Evolutionary conservation across 768 basidiomycete genomes (phyloP).

Genomic region (Leucosporidium yakuticum): DNA sequence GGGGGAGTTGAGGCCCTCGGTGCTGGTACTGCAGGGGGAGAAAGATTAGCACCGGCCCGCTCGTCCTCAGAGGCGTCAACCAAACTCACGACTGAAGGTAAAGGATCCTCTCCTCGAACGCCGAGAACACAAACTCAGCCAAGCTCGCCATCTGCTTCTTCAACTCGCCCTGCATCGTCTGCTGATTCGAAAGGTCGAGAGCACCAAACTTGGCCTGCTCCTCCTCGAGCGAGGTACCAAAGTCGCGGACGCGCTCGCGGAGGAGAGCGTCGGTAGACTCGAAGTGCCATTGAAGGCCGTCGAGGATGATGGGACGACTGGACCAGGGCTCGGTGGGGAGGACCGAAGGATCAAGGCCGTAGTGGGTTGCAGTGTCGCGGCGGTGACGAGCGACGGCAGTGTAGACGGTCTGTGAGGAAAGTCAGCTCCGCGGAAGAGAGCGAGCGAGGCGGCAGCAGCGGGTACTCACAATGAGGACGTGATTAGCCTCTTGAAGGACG

Average conservation of each 20-base stretch:
- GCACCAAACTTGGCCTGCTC: constrained; percentile 16
- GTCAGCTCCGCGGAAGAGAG: neutral
- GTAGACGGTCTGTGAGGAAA: constrained; percentile 57
- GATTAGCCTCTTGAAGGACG: constrained; percentile 62
- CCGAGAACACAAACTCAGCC: constrained; percentile 39
- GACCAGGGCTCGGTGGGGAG: constrained; percentile 63
- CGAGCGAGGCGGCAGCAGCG: neutral
- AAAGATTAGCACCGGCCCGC: neutral
- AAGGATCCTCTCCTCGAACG: constrained; percentile 35
- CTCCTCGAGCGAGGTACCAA: constrained; percentile 42
- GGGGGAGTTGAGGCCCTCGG: constrained; percentile 49
- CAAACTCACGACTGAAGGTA: constrained; percentile 20
- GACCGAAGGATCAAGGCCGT: constrained; percentile 70
- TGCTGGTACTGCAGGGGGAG: constrained; percentile 2
- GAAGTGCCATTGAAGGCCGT: constrained; percentile 66
- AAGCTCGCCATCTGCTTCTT: constrained; percentile 43
- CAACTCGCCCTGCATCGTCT: constrained; percentile 39
- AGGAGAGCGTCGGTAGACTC: constrained; percentile 47
- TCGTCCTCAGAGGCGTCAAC: neutral
- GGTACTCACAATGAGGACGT: constrained; percentile 59
- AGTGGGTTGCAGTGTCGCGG: constrained; percentile 62
- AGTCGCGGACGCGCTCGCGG: constrained; percentile 40
- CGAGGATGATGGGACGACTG: constrained; percentile 61
- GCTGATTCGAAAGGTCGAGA: constrained; percentile 15
- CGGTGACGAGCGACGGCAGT: constrained; percentile 70